Conservation (phyloP, 208 protist species). For the Leishmania gerbilli region DNA sequence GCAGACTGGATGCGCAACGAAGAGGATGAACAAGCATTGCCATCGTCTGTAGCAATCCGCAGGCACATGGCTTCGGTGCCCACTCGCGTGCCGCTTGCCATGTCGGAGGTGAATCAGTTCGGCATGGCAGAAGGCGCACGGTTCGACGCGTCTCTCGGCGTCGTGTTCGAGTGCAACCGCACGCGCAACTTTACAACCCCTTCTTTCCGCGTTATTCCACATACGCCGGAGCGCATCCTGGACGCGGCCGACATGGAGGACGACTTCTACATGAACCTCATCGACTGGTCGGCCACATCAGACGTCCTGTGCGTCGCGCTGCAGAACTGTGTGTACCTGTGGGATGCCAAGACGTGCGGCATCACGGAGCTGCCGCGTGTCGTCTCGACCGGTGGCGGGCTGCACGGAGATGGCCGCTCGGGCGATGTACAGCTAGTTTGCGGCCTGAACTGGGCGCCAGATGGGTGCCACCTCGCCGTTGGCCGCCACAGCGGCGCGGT, state of each 20-base stretch:
- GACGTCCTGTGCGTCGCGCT: conserved; percentile 97
- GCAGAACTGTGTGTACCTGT: conserved; percentile 96
- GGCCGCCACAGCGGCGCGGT: conserved; percentile 88
- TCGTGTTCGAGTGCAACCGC: conserved; percentile 86
- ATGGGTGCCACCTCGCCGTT: conserved; percentile 88
- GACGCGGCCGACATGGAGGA: conserved; percentile 98
- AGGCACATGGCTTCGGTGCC: neutral
- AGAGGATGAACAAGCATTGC: conserved; percentile 1
- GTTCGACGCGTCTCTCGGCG: conserved; percentile 70
- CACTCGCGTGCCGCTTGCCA: conserved; percentile 8
- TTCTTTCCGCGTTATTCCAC: conserved; percentile 90
- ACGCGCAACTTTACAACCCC: conserved; percentile 77
- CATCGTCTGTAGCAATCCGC: neutral
- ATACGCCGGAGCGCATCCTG: conserved; percentile 95
- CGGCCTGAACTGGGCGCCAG: conserved; percentile 92
- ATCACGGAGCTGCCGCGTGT: conserved; percentile 91
- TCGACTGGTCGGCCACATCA: conserved; percentile 95
- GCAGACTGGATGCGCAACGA: neutral
- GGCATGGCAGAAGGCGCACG: conserved; percentile 46
- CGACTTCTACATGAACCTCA: conserved; percentile 99
- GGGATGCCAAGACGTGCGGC: conserved; percentile 94
- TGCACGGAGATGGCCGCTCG: neutral
- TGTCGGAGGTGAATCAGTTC: conserved; percentile 16
- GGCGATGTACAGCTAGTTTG: conserved; percentile 60
- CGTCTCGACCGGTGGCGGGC: conserved; percentile 31